Evolutionary conservation across 768 basidiomycete genomes (phyloP).

Genomic region (Hydnum rufescens): DNA sequence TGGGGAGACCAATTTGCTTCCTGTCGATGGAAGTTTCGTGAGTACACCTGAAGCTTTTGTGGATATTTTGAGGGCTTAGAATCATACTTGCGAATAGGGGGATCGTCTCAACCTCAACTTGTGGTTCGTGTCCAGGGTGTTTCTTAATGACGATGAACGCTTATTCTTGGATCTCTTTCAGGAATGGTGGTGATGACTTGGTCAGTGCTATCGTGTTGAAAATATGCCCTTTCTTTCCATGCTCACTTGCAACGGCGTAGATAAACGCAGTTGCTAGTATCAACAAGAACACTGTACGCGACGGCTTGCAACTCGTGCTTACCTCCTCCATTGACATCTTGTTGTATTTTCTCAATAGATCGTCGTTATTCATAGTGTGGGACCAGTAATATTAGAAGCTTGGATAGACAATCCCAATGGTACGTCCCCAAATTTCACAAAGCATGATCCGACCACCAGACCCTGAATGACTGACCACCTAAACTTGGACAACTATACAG

Average conservation of each 20-base stretch:
- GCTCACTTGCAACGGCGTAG: not conserved
- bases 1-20: not conserved
- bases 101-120: not conserved
- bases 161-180: not conserved
- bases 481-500: conserved; percentile 9
- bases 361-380: conserved; percentile 63
- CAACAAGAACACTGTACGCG: conserved; percentile 37
- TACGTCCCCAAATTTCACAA: not conserved
- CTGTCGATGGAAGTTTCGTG: not conserved
- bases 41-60: not conserved
- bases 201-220: not conserved
- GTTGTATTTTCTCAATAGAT: conserved; percentile 19
- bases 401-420: conserved; percentile 7
- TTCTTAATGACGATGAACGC: not conserved
- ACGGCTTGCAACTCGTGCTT: not conserved
- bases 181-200: not conserved
- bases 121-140: not conserved
- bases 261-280: conserved; percentile 33
- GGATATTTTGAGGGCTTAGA: not conserved
- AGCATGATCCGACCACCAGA: not conserved
- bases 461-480: not conserved
- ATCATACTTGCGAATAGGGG: not conserved
- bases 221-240: not conserved
- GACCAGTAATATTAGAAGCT: conserved; percentile 15
- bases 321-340: not conserved